Evolutionary conservation across 805 yeast species (phyloP).

Genomic region (Zygoascus biomembranicola): DNA sequence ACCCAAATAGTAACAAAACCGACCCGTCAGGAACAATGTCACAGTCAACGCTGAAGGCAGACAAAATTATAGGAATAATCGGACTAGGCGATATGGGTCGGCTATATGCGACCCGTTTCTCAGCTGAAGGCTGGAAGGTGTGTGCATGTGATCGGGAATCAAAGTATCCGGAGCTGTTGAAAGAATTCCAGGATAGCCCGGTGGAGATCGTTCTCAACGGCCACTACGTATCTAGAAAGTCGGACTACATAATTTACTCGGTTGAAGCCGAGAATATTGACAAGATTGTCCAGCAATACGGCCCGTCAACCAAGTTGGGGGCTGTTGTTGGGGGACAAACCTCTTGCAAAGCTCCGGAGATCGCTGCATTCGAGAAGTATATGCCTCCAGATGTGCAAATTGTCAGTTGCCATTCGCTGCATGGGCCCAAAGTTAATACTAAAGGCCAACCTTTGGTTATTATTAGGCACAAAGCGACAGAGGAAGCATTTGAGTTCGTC

Average conservation of each 20-base stretch:
- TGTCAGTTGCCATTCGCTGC: slow-evolving; percentile 82
- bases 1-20: not conserved
- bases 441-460: slow-evolving; percentile 90
- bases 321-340: slow-evolving; percentile 98
- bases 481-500: slow-evolving; percentile 51
- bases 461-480: slow-evolving; percentile 61
- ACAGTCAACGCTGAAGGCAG: slow-evolving; percentile 1
- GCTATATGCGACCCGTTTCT: slow-evolving; percentile 70
- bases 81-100: slow-evolving; percentile 98
- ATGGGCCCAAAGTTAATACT: slow-evolving; percentile 86
- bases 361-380: slow-evolving; percentile 68
- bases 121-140: slow-evolving; percentile 81
- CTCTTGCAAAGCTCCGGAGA: slow-evolving; percentile 87
- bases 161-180: slow-evolving; percentile 38
- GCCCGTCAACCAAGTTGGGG: slow-evolving; percentile 76
- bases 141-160: slow-evolving; percentile 83
- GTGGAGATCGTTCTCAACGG: slow-evolving; percentile 67
- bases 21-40: not conserved
- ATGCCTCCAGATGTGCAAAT: slow-evolving; percentile 77
- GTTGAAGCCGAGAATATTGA: slow-evolving; percentile 87
- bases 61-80: slow-evolving; percentile 73
- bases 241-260: slow-evolving; percentile 81
- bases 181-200: slow-evolving; percentile 30
- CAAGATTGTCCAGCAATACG: slow-evolving; percentile 64
- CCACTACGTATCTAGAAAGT: slow-evolving; percentile 66